These are phyloP conservation scores for Trypethelium eluteriae DNA, from an alignment of 495 filamentous ascomycete species.

Conservation along the genomic window DNA sequence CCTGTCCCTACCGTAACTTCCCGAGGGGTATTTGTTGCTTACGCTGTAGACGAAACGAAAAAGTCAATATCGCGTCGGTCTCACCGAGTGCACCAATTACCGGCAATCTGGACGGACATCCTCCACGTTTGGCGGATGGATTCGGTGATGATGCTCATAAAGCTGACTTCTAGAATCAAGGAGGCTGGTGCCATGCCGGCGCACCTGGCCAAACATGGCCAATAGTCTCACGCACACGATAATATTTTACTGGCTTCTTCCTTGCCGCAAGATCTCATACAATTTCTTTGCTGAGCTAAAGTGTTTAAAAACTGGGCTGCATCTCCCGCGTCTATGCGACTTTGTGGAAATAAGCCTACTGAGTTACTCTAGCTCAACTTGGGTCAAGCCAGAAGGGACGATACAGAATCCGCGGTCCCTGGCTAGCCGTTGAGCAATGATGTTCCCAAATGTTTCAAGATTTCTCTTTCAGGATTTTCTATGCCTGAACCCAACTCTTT, in stretches of 20 bases:
- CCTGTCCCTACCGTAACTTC: too few species aligned
- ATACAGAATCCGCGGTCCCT: too few species aligned
- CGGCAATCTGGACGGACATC: not conserved
- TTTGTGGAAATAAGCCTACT: too few species aligned
- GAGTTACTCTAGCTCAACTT: too few species aligned
- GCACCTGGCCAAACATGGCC: not conserved
- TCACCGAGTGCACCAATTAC: not conserved
- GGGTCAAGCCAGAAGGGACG: too few species aligned
- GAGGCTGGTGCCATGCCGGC: constrained; percentile 2
- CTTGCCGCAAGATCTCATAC: not conserved
- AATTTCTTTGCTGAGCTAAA: not conserved
- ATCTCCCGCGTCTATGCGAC: too few species aligned
- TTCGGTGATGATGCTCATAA: not conserved
- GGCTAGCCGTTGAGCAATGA: too few species aligned
- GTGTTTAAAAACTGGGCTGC: not conserved
- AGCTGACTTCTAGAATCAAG: not conserved
- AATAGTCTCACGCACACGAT: not conserved
- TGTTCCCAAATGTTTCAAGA: too few species aligned
- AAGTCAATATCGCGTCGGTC: not conserved
- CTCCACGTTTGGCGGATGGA: not conserved
- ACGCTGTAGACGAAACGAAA: not conserved
- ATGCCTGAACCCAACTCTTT: too few species aligned
- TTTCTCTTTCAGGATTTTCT: too few species aligned
- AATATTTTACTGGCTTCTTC: not conserved
- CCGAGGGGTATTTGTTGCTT: too few species aligned